Evolutionary conservation across 78 protist genomes (phyloP).

Genomic region (Dictyostelium citrinum): DNA sequence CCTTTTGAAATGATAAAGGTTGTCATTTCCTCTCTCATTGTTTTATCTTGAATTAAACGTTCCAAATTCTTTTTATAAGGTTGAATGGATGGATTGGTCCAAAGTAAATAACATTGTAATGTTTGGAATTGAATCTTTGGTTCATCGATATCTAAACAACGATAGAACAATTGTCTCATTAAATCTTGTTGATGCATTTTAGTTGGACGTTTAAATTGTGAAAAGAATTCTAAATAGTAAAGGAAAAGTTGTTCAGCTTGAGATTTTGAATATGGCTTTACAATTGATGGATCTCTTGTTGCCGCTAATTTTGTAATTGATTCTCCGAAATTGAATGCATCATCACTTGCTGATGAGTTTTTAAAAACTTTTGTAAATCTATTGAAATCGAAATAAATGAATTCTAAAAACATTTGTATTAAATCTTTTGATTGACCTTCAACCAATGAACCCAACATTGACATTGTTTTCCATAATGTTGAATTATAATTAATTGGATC

Average conservation of each 20-base stretch:
- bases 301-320: background rate
- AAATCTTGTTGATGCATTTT: background rate
- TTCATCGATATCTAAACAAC: conserved; percentile 23
- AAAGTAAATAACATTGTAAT: conserved; percentile 34
- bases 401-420: conserved; percentile 17
- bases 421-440: conserved; percentile 33
- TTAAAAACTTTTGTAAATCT: background rate
- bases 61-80: conserved; percentile 65
- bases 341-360: background rate
- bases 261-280: background rate
- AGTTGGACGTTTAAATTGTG: conserved; percentile 33
- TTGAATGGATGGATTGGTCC: background rate
- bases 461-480: conserved; percentile 36
- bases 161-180: background rate
- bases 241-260: conserved; percentile 7
- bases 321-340: background rate
- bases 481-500: conserved; percentile 1
- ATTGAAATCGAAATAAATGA: background rate
- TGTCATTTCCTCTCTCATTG: conserved; percentile 68
- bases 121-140: conserved; percentile 26
- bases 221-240: conserved; percentile 51
- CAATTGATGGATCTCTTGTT: background rate
- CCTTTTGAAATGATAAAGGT: conserved; percentile 23
- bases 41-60: conserved; percentile 25
- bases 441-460: conserved; percentile 5